phyloP scores from a whole-genome alignment of 148 eudicot genomes.

The Camellia japonica region DNA sequence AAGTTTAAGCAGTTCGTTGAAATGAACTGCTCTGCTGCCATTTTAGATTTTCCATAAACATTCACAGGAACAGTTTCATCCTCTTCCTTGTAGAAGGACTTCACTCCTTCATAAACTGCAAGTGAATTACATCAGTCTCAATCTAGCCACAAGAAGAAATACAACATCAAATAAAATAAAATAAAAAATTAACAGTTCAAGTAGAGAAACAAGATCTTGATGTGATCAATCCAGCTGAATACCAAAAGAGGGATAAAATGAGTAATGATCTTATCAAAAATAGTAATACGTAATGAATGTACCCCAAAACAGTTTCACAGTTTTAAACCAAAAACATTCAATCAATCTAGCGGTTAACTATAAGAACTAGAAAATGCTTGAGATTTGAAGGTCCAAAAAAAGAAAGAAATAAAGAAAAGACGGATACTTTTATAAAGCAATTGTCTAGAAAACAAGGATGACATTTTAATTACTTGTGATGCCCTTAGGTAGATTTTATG shows the following conservation, averaged over 20 bases:
- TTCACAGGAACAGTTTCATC: conserved; percentile 79
- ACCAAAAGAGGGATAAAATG: not conserved
- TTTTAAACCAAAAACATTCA: not conserved
- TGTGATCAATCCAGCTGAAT: conserved; percentile 5
- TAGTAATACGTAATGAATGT: not conserved
- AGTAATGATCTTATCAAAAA: not conserved
- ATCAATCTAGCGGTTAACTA: not conserved
- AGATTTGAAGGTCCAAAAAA: too few relatives aligned
- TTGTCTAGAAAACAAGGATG: too few relatives aligned
- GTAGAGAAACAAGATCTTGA: not conserved
- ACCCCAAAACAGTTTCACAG: not conserved
- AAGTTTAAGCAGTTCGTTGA: conserved; percentile 57
- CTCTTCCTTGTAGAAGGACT: conserved; percentile 90
- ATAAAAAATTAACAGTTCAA: not conserved
- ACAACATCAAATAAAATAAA: not conserved
- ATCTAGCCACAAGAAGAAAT: conserved; percentile 5
- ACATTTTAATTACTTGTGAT: too few relatives aligned
- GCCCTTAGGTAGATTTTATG: too few relatives aligned
- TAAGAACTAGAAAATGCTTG: not conserved
- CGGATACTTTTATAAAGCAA: too few relatives aligned
- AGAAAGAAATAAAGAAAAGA: too few relatives aligned
- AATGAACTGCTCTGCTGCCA: conserved; percentile 75
- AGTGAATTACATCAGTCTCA: conserved; percentile 21
- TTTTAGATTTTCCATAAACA: conserved; percentile 79
- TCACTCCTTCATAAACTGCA: conserved; percentile 88